Evolutionary conservation across 169 alveolate species (phyloP).

Genomic region (Plasmodium berghei): DNA sequence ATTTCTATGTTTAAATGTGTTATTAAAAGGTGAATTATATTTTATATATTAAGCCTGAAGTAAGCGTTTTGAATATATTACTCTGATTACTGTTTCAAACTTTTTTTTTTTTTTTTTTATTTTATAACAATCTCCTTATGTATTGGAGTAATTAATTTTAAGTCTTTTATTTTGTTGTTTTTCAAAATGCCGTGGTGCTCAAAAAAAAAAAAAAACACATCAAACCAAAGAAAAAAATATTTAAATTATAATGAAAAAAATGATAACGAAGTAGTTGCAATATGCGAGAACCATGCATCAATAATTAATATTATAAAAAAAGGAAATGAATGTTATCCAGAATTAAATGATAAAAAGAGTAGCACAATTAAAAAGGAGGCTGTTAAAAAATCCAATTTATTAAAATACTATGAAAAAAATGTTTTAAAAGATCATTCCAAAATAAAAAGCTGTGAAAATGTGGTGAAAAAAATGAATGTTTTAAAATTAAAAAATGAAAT

Average conservation of each 20-base stretch:
- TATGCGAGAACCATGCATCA: conserved; percentile 28
- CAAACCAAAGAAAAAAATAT: not conserved
- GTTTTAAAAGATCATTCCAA: conserved; percentile 17
- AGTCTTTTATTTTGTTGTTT: not conserved
- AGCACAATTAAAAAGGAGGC: not conserved
- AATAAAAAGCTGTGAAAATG: too few species aligned
- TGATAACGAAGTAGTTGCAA: conserved; percentile 40
- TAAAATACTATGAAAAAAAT: conserved; percentile 58
- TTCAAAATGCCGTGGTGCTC: conserved; percentile 70
- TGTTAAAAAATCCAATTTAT: conserved; percentile 32
- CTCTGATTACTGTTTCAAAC: too few species aligned
- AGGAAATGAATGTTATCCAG: conserved; percentile 20
- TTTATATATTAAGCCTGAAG: too few species aligned
- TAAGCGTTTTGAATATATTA: too few species aligned
- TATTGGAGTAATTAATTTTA: too few species aligned
- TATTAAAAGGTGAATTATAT: too few species aligned
- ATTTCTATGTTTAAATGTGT: too few species aligned
- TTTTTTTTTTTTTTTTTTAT: not conserved
- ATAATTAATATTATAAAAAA: conserved; percentile 46
- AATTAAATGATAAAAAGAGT: conserved; percentile 9
- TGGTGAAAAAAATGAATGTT: not conserved
- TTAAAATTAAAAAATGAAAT: not conserved
- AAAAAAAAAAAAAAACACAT: conserved; percentile 36
- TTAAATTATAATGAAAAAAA: not conserved
- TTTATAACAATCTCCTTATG: not conserved